These are phyloP conservation scores for Eragrostis nindensis DNA, from an alignment of 176 grass and related monocot genomes.

Conservation along the genomic window DNA sequence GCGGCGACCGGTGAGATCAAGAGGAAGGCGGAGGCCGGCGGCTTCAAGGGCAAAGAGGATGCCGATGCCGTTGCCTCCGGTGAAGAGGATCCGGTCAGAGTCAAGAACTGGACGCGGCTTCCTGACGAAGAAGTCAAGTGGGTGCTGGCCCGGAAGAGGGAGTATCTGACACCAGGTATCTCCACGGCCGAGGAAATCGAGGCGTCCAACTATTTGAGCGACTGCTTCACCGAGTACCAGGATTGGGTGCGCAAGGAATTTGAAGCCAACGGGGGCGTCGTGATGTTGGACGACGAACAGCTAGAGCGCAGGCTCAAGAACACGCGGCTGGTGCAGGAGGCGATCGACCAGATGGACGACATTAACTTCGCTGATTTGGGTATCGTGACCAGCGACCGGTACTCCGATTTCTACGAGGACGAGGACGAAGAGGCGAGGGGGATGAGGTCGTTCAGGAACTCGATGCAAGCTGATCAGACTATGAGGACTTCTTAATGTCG, in stretches of 20 bases:
- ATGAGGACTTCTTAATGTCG: no score
- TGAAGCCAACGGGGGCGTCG: background rate
- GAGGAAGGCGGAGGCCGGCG: background rate
- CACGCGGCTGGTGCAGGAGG: background rate
- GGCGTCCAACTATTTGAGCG: background rate
- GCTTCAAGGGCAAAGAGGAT: background rate
- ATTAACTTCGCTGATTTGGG: background rate
- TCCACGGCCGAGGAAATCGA: background rate
- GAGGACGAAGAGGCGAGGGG: background rate
- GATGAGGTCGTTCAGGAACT: background rate
- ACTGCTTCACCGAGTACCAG: background rate
- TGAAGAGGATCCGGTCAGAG: background rate
- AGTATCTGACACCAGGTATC: background rate
- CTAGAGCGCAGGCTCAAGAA: background rate
- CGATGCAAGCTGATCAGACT: background rate
- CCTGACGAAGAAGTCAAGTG: background rate
- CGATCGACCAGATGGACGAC: conserved; percentile 22
- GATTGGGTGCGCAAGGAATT: background rate
- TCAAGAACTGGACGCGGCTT: background rate
- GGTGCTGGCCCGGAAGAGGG: background rate
- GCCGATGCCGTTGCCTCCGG: no score
- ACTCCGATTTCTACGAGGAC: background rate
- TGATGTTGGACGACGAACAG: background rate
- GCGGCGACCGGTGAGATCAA: no score
- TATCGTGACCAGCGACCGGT: background rate